A percentile compares a stretch with the other conserved stretches of the same genome.
Evolutionary conservation across 2,329 filamentous ascomycete genomes (phyloP).

Genomic region (Diaporthe batatas): DNA sequence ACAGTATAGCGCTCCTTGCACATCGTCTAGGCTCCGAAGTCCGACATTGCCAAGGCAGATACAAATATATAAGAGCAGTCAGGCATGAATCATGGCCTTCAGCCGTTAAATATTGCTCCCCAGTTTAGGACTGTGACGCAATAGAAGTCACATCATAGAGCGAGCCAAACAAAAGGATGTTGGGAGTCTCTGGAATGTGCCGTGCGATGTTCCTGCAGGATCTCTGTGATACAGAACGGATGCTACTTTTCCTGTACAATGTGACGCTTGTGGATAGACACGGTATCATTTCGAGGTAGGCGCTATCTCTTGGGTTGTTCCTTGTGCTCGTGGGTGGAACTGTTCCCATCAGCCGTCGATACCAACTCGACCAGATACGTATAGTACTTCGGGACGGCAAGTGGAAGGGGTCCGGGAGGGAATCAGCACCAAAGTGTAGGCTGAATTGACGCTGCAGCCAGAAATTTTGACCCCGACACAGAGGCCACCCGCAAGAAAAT

Average conservation of each 20-base stretch:
- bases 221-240: conserved; percentile 17
- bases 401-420: background rate
- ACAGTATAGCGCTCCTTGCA: background rate
- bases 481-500: no score
- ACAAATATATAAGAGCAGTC: background rate
- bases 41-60: background rate
- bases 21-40: background rate
- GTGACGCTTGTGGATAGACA: background rate
- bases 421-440: background rate
- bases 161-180: background rate
- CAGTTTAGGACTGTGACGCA: background rate
- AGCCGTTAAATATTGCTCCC: background rate
- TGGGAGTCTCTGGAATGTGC: background rate
- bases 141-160: background rate
- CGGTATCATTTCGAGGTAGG: background rate
- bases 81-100: background rate
- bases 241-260: background rate
- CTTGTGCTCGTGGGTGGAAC: background rate
- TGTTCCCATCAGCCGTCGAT: background rate
- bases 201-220: conserved; percentile 16
- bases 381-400: background rate
- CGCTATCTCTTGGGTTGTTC: background rate
- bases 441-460: background rate
- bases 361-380: no score
- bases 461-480: background rate